A percentile compares a stretch with the other conserved stretches of the same genome.
These are phyloP conservation scores for Luvunga scandens DNA, from an alignment of 345 rosid species.

Conservation along the genomic window DNA sequence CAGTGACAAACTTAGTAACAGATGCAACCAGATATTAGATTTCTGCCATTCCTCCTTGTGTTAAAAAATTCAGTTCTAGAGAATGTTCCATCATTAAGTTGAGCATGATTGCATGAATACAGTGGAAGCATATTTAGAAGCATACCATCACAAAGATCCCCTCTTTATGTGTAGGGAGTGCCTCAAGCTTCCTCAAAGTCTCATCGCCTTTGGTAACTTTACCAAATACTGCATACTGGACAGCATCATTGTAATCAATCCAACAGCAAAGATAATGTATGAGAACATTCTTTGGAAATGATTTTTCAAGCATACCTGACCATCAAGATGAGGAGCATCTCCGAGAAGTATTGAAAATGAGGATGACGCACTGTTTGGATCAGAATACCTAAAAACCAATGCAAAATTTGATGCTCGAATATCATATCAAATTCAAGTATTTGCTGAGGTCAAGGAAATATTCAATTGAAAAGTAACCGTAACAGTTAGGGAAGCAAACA, in stretches of 20 bases:
- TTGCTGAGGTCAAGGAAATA: background rate
- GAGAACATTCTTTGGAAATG: background rate
- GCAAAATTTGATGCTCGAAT: background rate
- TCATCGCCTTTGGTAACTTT: constrained; percentile 94
- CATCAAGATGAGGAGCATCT: constrained; percentile 93
- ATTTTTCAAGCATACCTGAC: constrained; percentile 45
- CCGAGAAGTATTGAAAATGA: constrained; percentile 98
- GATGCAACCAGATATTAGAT: background rate
- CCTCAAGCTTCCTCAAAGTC: constrained; percentile 80
- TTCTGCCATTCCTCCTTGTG: background rate
- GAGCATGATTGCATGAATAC: background rate
- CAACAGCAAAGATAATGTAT: constrained; percentile 6
- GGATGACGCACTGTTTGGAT: constrained; percentile 88
- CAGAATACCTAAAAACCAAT: constrained; percentile 48
- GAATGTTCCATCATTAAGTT: too few relatives aligned
- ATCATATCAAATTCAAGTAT: background rate
- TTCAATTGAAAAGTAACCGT: background rate
- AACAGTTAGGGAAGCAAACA: background rate
- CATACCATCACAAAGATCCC: constrained; percentile 94
- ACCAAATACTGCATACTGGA: constrained; percentile 94
- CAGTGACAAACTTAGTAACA: background rate
- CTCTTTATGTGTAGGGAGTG: constrained; percentile 82
- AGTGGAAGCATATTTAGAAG: constrained; percentile 10
- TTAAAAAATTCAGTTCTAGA: background rate
- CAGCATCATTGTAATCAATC: constrained; percentile 15